Conservation (phyloP, 495 filamentous ascomycete genomes). For the Xylaria curta region DNA sequence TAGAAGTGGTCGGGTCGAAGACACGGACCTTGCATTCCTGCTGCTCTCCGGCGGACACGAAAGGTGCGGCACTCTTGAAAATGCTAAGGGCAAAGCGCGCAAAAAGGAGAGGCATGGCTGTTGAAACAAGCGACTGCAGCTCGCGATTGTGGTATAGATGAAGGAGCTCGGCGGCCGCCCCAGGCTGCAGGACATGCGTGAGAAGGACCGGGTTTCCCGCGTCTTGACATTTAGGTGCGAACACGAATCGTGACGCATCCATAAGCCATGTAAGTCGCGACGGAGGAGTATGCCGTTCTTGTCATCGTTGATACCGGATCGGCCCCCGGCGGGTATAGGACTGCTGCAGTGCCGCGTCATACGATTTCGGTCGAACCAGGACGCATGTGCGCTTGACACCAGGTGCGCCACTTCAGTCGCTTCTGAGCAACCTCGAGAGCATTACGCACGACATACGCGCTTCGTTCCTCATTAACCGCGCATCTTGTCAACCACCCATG, state of each 20-base stretch:
- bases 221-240: constrained; percentile 4
- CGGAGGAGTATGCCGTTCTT: constrained; percentile 7
- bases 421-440: no score
- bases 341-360: constrained; percentile 8
- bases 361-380: constrained; percentile 10
- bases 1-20: background rate
- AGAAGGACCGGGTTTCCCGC: constrained; percentile 1
- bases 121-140: background rate
- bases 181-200: constrained; percentile 2
- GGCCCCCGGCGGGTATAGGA: constrained; percentile 8
- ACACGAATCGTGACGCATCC: constrained; percentile 6
- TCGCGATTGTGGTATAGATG: constrained; percentile 5
- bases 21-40: constrained; percentile 10
- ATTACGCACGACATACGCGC: no score
- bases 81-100: constrained; percentile 2
- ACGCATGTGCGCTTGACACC: constrained; percentile 1
- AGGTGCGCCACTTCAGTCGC: constrained; percentile 4
- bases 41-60: background rate
- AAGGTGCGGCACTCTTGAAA: background rate
- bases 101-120: background rate
- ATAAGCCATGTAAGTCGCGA: constrained; percentile 8
- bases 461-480: no score
- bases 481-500: no score
- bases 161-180: background rate
- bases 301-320: background rate